A percentile compares a stretch with the other conserved stretches of the same genome.
Conservation (phyloP, 345 rosid species). For the Sonneratia caseolaris region DNA sequence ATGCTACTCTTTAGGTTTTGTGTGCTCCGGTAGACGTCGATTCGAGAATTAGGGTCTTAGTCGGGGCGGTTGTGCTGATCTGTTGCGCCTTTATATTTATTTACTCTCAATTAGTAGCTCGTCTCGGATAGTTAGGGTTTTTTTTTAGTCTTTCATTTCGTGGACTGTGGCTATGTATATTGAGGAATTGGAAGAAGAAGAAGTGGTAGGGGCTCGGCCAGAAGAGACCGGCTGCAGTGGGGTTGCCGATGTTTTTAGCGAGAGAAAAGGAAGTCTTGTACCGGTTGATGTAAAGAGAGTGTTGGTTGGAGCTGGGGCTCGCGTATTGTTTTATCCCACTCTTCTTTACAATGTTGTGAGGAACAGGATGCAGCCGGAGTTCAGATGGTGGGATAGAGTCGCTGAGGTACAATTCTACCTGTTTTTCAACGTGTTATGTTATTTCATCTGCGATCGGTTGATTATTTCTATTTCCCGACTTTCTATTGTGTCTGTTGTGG, state of each 20-base stretch:
- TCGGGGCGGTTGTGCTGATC: constrained; percentile 1
- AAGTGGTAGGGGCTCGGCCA: constrained; percentile 22
- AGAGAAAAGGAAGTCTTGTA: constrained; percentile 16
- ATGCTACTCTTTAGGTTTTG: background rate
- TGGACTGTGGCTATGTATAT: constrained; percentile 57
- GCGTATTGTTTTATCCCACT: constrained; percentile 87
- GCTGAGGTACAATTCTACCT: constrained; percentile 46
- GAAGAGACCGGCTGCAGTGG: constrained; percentile 7
- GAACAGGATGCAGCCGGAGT: constrained; percentile 77
- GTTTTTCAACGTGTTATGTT: background rate
- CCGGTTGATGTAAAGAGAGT: constrained; percentile 47
- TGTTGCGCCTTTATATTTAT: background rate
- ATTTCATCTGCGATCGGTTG: background rate
- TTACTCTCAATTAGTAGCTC: background rate
- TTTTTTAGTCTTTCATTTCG: constrained; percentile 7
- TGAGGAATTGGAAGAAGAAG: constrained; percentile 55
- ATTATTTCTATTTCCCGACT: background rate
- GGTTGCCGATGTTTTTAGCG: constrained; percentile 13
- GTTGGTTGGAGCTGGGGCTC: constrained; percentile 87
- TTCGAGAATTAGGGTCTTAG: background rate
- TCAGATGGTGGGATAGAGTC: constrained; percentile 96
- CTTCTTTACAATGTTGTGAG: constrained; percentile 84
- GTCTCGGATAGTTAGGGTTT: constrained; percentile 2
- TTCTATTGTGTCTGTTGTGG: background rate
- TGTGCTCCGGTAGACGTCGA: background rate